Base-by-base conservation (phyloP, 1,139 yeast species). In the Yamadazyma friedrichii region DNA sequence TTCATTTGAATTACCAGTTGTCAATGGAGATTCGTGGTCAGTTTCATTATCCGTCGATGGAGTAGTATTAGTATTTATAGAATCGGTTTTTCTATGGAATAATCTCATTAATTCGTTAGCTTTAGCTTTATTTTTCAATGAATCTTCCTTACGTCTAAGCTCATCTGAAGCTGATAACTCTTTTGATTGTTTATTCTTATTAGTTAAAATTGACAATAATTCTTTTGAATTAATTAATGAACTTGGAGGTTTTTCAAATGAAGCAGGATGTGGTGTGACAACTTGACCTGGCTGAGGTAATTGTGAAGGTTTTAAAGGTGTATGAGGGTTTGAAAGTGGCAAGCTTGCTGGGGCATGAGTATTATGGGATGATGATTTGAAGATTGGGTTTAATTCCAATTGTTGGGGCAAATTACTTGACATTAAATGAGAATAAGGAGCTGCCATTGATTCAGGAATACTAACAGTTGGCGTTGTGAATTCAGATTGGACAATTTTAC, bases 141-240 rank as follows among this genome's bases (percentile, higher is more conserved):
- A 53, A 12, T 59, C 62, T 2, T 49, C 53, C 9, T 47, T 35
- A 27, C 39, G 41, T 33, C 17, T 38, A 16, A 15, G 35, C 8
- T 33, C 28, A 10, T 41, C 37, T 43, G 50, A 36, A 15, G 35
- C 36, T 15, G 40, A 43, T 10, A 49, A 52, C 17, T 31, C 36
- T 39, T 44, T 54, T 33, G 48, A 46, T 16, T 36, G 35, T 41
- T 50, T 43, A 3, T 48, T 58, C 41, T 58, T 61, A 27, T 62
- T 59, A 30, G 70, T 77, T 49, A 80, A 62, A 20, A 80, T 66
- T 5, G 80, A 74, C 44, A 80, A 63, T 15, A 80, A 55, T 43
- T 79, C 83, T 47, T 70, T 76, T 9, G 82, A 73, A 46, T 78
- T 70, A 38, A 61, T 52, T 12, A 63, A 53, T n/a, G 64, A 48